These are phyloP conservation scores for Kuraishia molischiana DNA, from an alignment of 805 yeast species.

Conservation along the genomic window DNA sequence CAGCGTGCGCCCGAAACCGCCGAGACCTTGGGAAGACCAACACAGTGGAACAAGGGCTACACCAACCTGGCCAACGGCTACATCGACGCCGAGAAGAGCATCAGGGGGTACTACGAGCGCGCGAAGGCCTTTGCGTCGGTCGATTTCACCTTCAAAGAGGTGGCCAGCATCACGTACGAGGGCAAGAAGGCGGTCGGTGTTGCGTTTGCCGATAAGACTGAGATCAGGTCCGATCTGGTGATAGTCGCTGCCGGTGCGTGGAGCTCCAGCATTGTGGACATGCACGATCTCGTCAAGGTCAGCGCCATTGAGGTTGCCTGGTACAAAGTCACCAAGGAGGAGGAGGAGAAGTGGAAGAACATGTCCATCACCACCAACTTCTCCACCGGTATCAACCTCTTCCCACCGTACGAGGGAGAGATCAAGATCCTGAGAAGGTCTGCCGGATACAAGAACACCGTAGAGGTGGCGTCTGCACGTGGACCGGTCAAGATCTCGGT, in stretches of 20 bases:
- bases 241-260: slow-evolving; percentile 18
- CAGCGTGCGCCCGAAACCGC: background rate
- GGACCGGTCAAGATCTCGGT: slow-evolving; percentile 8
- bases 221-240: slow-evolving; percentile 8
- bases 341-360: slow-evolving; percentile 12
- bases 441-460: slow-evolving; percentile 16
- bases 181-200: slow-evolving; percentile 9
- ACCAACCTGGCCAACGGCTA: slow-evolving; percentile 14
- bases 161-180: slow-evolving; percentile 6
- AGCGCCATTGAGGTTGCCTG: slow-evolving; percentile 17
- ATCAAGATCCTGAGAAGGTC: slow-evolving; percentile 15
- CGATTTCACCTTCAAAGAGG: slow-evolving; percentile 11
- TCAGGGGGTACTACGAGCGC: slow-evolving; percentile 14
- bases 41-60: slow-evolving; percentile 14
- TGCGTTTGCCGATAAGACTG: slow-evolving; percentile 7
- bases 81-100: slow-evolving; percentile 13
- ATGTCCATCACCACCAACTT: slow-evolving; percentile 18
- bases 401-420: slow-evolving; percentile 18
- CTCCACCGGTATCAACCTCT: slow-evolving; percentile 17
- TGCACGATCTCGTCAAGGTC: slow-evolving; percentile 9
- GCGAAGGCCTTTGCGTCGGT: slow-evolving; percentile 9
- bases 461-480: slow-evolving; percentile 1
- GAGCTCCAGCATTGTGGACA: slow-evolving; percentile 14
- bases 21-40: slow-evolving; percentile 3
- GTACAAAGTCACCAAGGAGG: slow-evolving; percentile 13